Evolutionary conservation across 306 rosid genomes (phyloP).

Genomic region (Prunus campanulata): DNA sequence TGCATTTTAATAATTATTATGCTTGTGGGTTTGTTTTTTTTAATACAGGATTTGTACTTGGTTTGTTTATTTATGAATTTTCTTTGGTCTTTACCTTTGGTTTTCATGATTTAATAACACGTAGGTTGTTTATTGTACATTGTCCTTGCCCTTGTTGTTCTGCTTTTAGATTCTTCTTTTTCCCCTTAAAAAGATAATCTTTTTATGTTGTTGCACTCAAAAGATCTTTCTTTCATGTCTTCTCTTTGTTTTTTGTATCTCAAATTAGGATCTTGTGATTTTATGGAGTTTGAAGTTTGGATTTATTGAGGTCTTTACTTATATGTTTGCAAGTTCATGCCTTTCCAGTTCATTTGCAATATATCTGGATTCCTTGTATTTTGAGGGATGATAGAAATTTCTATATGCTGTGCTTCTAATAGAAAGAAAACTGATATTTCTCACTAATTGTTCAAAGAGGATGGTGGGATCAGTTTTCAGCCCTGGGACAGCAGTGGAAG

Average conservation of each 20-base stretch:
- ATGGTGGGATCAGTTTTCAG: too few species aligned
- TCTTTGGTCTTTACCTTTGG: neutral
- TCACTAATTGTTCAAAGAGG: too few species aligned
- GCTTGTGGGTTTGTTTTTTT: constrained; percentile 4
- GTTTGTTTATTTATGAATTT: neutral
- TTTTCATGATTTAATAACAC: neutral
- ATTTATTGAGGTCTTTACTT: neutral
- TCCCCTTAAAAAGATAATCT: neutral
- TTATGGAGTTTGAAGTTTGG: neutral
- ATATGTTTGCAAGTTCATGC: neutral
- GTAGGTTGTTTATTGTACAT: neutral
- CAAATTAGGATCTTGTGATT: neutral
- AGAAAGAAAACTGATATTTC: too few species aligned
- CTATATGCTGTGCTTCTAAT: neutral
- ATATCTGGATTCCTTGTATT: neutral
- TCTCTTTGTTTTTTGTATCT: too few species aligned
- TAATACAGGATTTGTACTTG: neutral
- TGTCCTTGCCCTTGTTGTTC: neutral
- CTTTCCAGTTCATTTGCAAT: neutral
- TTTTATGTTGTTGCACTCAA: neutral
- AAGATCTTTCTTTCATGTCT: too few species aligned
- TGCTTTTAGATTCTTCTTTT: neutral
- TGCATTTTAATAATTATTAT: neutral
- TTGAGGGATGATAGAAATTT: neutral
- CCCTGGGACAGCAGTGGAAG: too few species aligned